Base-by-base conservation (phyloP, 2,329 filamentous ascomycete genomes). In the Aureobasidium sp. region DNA sequence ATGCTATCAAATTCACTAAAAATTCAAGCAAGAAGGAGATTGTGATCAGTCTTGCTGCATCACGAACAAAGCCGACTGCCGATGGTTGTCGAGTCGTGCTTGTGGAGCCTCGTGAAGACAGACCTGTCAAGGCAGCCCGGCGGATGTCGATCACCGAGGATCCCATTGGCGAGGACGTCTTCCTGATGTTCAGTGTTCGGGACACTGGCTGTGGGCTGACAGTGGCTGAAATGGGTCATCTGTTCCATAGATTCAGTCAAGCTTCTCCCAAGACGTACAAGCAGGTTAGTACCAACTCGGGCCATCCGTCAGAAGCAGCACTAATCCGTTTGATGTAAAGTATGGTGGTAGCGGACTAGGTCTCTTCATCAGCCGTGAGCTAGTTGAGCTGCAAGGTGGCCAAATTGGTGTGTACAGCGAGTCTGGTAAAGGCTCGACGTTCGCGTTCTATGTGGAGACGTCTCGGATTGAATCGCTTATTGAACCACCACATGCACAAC, bases 311-410 rank as follows among this genome's bases (percentile, higher is more conserved):
- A 21, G 29, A 37, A 6, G 2, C 17, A 19, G 11, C 31, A n/a
- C 33, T 38, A 11, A 38, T 11, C 15, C 23, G 10, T 1, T 0
- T 27, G 84, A 80, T 85, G 19, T 17, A 17, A 25, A 86, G 61
- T 87, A 88, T 64, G 86, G 86, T 21, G 86, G 86, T 0, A 86
- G 83, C 0, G 86, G 86, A 0, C 76, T 89, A 1, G 86, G 86
- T 0, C 74, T 89, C 0, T 88, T 87, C 67, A 88, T 88, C 60
- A 85, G 81, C 43, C 78, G 84, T 15, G 78, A 83, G 29, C 76
- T 89, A 13, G 84, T 84, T 1, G 85, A 88, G 19, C 51, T 64
- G 4, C 62, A 62, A 68, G 84, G 84, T n/a, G 86, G 86, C 1
- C 80, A 84, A 45, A 87, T 89, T 33, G 85, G 85, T 1, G 82